A percentile compares a stretch with the other conserved stretches of the same genome.
phyloP scores from a whole-genome alignment of 306 rosid genomes.

The Canavalia ensiformis region DNA sequence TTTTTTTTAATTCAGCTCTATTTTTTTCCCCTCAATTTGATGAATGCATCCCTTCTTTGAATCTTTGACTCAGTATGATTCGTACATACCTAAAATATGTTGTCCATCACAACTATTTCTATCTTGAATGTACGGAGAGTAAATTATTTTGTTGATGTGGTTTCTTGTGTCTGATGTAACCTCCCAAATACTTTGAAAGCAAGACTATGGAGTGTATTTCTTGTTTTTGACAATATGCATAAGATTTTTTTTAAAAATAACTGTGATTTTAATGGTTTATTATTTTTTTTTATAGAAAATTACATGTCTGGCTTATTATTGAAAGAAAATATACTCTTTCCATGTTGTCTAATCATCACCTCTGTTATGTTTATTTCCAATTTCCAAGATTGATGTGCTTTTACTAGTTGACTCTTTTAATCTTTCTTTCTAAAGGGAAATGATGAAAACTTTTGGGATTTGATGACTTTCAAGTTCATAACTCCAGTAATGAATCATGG shows the following conservation, averaged over 20 bases:
- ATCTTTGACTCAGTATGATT: slow-evolving; percentile 15
- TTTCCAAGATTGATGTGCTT: slow-evolving; percentile 42
- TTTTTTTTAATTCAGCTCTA: background rate
- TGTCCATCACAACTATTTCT: slow-evolving; percentile 3
- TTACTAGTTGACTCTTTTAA: slow-evolving; percentile 39
- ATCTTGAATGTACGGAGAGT: slow-evolving; percentile 4
- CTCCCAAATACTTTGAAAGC: slow-evolving; percentile 31
- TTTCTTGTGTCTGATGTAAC: slow-evolving; percentile 11
- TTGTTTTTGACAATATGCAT: background rate
- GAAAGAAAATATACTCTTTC: slow-evolving; percentile 14
- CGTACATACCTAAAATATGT: slow-evolving; percentile 2
- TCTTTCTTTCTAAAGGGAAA: slow-evolving; percentile 60
- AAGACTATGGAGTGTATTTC: slow-evolving; percentile 28
- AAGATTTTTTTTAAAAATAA: background rate
- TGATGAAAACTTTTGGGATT: slow-evolving; percentile 63
- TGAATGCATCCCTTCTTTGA: background rate
- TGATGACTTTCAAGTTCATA: slow-evolving; percentile 81
- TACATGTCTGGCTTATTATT: background rate
- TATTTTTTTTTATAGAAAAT: slow-evolving; percentile 1
- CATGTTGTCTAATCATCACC: slow-evolving; percentile 19
- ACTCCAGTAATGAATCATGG: slow-evolving; percentile 78
- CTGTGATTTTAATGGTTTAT: slow-evolving; percentile 26
- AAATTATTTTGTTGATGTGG: slow-evolving; percentile 24
- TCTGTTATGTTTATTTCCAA: slow-evolving; percentile 36
- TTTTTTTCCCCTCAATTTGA: background rate